phyloP scores from a whole-genome alignment of 495 filamentous ascomycete species.

The Pyrenula aspistea region DNA sequence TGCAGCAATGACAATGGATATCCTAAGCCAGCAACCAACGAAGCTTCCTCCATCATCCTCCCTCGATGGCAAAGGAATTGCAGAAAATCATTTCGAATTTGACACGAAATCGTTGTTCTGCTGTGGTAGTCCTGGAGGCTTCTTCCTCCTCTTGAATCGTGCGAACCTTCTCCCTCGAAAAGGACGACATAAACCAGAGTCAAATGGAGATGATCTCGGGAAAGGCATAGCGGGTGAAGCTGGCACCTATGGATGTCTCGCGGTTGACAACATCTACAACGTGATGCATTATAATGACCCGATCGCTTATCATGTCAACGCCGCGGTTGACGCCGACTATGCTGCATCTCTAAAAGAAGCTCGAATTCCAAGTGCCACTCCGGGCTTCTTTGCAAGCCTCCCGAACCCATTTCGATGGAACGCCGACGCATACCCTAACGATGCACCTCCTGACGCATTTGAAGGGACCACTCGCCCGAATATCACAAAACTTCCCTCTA shows the following conservation, averaged over 20 bases:
- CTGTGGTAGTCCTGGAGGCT: slow-evolving; percentile 82
- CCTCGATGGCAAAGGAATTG: slow-evolving; percentile 31
- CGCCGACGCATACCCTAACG: slow-evolving; percentile 9
- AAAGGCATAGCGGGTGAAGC: slow-evolving; percentile 59
- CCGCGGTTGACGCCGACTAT: slow-evolving; percentile 71
- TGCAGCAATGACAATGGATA: slow-evolving; percentile 85
- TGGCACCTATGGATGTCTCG: slow-evolving; percentile 77
- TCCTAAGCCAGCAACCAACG: slow-evolving; percentile 80
- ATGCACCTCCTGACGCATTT: slow-evolving; percentile 18
- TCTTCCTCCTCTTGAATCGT: slow-evolving; percentile 84
- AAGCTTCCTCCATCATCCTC: slow-evolving; percentile 40
- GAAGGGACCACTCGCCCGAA: slow-evolving; percentile 26
- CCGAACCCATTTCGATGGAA: slow-evolving; percentile 49
- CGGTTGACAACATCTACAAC: slow-evolving; percentile 95
- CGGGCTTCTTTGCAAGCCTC: slow-evolving; percentile 54
- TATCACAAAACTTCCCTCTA: slow-evolving; percentile 63
- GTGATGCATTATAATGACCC: slow-evolving; percentile 61
- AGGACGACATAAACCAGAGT: slow-evolving; percentile 62
- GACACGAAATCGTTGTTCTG: slow-evolving; percentile 82
- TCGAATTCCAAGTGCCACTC: slow-evolving; percentile 59
- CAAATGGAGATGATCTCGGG: slow-evolving; percentile 50
- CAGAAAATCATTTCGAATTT: slow-evolving; percentile 69
- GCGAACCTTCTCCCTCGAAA: slow-evolving; percentile 68
- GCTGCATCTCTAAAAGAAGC: slow-evolving; percentile 64
- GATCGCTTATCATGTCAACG: slow-evolving; percentile 86